A percentile compares a stretch with the other conserved stretches of the same genome.
Conservation (phyloP, 768 basidiomycete genomes). For the Mrakia blollopis region DNA sequence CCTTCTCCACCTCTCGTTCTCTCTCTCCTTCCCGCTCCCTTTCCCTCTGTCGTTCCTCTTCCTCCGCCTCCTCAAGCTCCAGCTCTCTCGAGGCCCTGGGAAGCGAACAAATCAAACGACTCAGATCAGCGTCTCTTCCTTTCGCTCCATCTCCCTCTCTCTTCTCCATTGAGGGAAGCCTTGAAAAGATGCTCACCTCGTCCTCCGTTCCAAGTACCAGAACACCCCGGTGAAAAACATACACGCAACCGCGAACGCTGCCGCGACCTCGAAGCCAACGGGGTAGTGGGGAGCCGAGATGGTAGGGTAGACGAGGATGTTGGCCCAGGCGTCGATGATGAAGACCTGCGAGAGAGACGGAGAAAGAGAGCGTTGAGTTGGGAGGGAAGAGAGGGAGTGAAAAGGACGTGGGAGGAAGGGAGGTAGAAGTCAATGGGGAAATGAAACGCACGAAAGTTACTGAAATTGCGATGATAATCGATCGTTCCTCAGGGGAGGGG, state of each 20-base stretch:
- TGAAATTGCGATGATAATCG: conserved; percentile 34
- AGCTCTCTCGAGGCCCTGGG: too few relatives aligned
- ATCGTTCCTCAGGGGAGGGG: conserved; percentile 4
- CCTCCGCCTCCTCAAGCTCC: too few relatives aligned
- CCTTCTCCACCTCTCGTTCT: too few relatives aligned
- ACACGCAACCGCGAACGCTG: conserved; percentile 31
- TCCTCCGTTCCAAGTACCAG: conserved; percentile 12
- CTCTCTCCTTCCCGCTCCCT: too few relatives aligned
- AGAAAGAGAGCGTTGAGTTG: neutral
- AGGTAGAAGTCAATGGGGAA: neutral
- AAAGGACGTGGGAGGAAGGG: neutral
- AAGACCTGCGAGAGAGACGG: neutral
- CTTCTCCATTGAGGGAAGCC: too few relatives aligned
- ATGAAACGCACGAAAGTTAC: conserved; percentile 25
- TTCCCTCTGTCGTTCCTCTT: too few relatives aligned
- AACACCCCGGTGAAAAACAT: conserved; percentile 31
- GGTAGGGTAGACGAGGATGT: conserved; percentile 38
- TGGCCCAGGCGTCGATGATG: conserved; percentile 26
- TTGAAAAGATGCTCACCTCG: neutral
- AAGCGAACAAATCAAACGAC: too few relatives aligned
- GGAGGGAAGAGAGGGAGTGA: too few relatives aligned
- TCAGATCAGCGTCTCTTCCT: too few relatives aligned
- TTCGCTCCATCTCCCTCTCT: too few relatives aligned
- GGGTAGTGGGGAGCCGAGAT: conserved; percentile 37
- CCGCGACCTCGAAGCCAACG: conserved; percentile 38